A percentile compares a stretch with the other conserved stretches of the same genome.
Evolutionary conservation across 306 rosid species (phyloP).

Genomic region (Begonia fuchsioides): DNA sequence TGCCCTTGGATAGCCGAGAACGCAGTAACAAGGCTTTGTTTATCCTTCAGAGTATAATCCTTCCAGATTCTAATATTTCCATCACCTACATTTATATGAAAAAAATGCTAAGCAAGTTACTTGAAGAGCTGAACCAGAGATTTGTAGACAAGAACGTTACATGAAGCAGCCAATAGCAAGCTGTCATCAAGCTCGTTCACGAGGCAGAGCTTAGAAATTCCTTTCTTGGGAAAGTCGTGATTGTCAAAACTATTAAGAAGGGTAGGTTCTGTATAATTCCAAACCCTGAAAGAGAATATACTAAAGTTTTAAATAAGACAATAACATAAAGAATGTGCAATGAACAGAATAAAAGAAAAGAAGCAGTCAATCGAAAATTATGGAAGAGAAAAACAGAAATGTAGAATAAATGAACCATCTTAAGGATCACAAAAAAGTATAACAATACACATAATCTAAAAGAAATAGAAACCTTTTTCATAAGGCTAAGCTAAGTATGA

Average conservation of each 20-base stretch:
- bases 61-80: slow-evolving; percentile 93
- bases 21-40: slow-evolving; percentile 91
- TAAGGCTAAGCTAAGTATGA: too few species aligned
- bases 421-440: too few species aligned
- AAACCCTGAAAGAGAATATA: slow-evolving; percentile 30
- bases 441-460: too few species aligned
- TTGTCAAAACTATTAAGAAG: slow-evolving; percentile 84
- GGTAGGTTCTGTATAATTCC: slow-evolving; percentile 76
- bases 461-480: too few species aligned
- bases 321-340: too few species aligned
- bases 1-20: slow-evolving; percentile 85
- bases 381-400: too few species aligned
- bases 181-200: slow-evolving; percentile 94
- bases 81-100: slow-evolving; percentile 40
- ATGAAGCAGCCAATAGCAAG: slow-evolving; percentile 94
- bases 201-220: slow-evolving; percentile 86
- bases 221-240: slow-evolving; percentile 81
- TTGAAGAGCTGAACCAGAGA: slow-evolving; percentile 6
- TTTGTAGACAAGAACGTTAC: slow-evolving; percentile 32
- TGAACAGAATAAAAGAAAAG: too few species aligned
- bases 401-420: too few species aligned
- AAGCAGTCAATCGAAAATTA: too few species aligned
- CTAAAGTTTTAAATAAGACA: neutral
- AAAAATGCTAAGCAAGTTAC: slow-evolving; percentile 6
- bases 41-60: slow-evolving; percentile 61